Evolutionary conservation across 306 rosid species (phyloP), one percentile per base, ranked within the genome.

Genomic region (Quercus berberidifolia): DNA sequence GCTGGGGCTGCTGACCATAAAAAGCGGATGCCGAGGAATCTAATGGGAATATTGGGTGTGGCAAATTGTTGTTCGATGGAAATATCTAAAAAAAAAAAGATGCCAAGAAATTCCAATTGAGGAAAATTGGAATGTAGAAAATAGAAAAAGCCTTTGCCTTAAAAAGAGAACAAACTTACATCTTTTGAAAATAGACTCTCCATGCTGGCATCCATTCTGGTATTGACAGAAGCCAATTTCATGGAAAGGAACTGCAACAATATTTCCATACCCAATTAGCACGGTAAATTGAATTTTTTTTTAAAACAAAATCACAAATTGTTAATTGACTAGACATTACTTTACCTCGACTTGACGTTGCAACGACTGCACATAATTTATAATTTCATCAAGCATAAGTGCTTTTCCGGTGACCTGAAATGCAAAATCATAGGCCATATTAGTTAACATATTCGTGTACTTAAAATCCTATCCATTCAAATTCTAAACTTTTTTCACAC

Each of bases 331-430:
- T 65, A 76, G 83, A 21, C 31, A 18, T 84, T 25, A 52, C 78
- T 83, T 85, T 85, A 96, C 99, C 99, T 96, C 96, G 13, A 96
- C 99, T 89, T 93, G 99, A 21, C 90, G 94, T 69, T 96, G 99
- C 80, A 96, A 87, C 81, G 98, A 96, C 92, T 96, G 99, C 25
- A 96, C 98, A 83, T 96, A 96, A 64, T 96, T 96, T 82, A 96
- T 96, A 69, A 96, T 96, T 83, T 96, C 99, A 74, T 96, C 99
- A 5, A 96, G 90, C 99, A 96, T 91, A 10, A 93, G 94, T 80
- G 99, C 99, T 81, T 96, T 96, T 41, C 99, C 99, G 76, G 98
- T 93, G 25, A 96, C 97, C 98, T 94, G 43, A 15, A 81, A 58
- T 15, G 56, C 21, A 43, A n/a, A 63, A 79, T 70, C 15, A 57